Base-by-base conservation (phyloP, 1,284 basidiomycete genomes). In the Apiotrichum gracile region DNA sequence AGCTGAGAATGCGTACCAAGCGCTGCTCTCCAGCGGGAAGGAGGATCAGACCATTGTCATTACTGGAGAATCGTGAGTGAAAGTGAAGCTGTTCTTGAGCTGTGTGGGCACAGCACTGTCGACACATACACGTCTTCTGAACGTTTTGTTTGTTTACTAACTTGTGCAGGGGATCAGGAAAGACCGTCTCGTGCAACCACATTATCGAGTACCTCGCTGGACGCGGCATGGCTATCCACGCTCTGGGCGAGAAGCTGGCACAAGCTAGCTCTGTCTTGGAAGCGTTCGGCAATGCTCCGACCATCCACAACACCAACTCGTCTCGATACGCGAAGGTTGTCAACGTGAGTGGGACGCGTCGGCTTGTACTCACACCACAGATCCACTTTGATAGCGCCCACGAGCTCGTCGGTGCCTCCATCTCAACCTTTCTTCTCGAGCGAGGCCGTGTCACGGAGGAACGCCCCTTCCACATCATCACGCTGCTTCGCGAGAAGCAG, bases 251-350 rank as follows among this genome's bases (percentile, higher is more conserved):
- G 19, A 54, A 54, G 52, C 46, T 58, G 19, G 40, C 52, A 16
- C 40, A 54, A 9, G 56, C 56, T 4, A 47, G 56, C 16, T 46
- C 49, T 17, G 57, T 59, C 17, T 54, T 59, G 14, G 57, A 55
- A 19, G 54, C 57, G 24, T 59, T 59, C 29, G 57, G 57, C 22
- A 59, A 59, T 51, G 57, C 57, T 1, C 51, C 57, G 21, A 59
- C 57, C 16, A 48, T 49, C n/a, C 57, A 52, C 37, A 59, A 59
- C 41, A 35, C 52, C 27, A 59, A 59, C 51, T 59, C 57, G 16
- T 46, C 42, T 51, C 57, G 57, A n/a, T 59, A 59, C 29, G 57
- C 57, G 17, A 59, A 59, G 26, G 54, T 59, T 16, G 54, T 59
- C 45, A 59, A 59, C 37, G 57, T 59, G 46, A 34, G 57, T 42